Evolutionary conservation across 306 rosid genomes (phyloP).

Genomic region (Leucaena leucocephala): DNA sequence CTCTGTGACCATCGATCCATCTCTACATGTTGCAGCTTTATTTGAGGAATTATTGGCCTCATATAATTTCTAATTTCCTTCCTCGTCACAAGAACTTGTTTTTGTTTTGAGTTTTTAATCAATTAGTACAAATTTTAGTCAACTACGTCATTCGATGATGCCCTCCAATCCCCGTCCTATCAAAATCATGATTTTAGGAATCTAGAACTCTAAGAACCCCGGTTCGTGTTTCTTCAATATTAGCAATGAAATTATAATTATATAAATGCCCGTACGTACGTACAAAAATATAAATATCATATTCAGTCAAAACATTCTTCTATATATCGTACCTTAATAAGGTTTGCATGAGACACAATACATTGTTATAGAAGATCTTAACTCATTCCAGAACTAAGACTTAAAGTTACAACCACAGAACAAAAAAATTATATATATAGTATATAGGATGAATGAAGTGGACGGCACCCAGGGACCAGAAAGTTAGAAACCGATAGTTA

Average conservation of each 20-base stretch:
- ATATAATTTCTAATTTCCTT: not conserved
- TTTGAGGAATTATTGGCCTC: not conserved
- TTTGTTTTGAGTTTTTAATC: not conserved
- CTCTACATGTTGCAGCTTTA: not conserved
- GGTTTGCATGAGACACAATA: not conserved
- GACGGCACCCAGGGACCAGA: not conserved
- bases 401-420: not conserved
- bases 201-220: too few relatives aligned
- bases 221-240: not conserved
- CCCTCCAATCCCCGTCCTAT: not conserved
- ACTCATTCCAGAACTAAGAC: not conserved
- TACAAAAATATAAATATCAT: too few relatives aligned
- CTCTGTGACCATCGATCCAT: not conserved
- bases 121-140: constrained; percentile 11
- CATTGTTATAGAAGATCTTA: not conserved
- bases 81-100: not conserved
- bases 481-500: not conserved
- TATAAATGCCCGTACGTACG: too few relatives aligned
- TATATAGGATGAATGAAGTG: not conserved
- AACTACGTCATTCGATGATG: constrained; percentile 12
- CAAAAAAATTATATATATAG: too few relatives aligned
- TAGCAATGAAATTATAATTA: too few relatives aligned
- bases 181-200: constrained; percentile 11
- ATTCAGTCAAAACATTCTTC: too few relatives aligned
- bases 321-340: too few relatives aligned